These are phyloP conservation scores for Picochlorum sp. DNA, from an alignment of 139 green algal genomes.

Conservation along the genomic window DNA sequence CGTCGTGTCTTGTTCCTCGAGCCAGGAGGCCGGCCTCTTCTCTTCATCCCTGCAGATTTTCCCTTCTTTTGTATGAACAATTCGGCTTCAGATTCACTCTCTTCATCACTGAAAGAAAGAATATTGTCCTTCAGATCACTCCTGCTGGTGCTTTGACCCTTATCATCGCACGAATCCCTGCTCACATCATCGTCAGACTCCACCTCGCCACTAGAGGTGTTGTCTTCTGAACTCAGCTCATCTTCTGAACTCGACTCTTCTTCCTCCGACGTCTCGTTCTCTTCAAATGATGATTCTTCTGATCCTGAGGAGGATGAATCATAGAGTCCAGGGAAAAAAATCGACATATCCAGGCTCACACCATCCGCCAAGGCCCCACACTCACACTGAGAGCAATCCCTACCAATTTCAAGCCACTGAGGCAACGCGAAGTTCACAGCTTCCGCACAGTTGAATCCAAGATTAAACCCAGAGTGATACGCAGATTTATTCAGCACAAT, in stretches of 20 bases:
- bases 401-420: constrained; percentile 44
- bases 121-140: too few species aligned
- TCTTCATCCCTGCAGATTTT: too few species aligned
- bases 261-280: background rate
- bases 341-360: constrained; percentile 23
- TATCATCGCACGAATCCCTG: too few species aligned
- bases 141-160: too few species aligned
- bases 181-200: too few species aligned
- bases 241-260: background rate
- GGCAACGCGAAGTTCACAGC: constrained; percentile 66
- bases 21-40: background rate
- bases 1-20: background rate
- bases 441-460: constrained; percentile 72
- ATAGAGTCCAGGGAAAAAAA: constrained; percentile 22
- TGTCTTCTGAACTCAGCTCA: background rate
- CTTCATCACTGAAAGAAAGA: background rate
- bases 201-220: background rate
- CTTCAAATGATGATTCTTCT: background rate
- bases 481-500: constrained; percentile 64
- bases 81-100: background rate
- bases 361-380: constrained; percentile 29
- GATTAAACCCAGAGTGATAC: constrained; percentile 63
- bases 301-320: background rate
- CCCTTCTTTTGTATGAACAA: too few species aligned
- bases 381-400: constrained; percentile 29